A percentile compares a stretch with the other conserved stretches of the same genome.
These are phyloP conservation scores for Cichorium intybus DNA, from an alignment of 140 eudicot genomes.

Conservation along the genomic window DNA sequence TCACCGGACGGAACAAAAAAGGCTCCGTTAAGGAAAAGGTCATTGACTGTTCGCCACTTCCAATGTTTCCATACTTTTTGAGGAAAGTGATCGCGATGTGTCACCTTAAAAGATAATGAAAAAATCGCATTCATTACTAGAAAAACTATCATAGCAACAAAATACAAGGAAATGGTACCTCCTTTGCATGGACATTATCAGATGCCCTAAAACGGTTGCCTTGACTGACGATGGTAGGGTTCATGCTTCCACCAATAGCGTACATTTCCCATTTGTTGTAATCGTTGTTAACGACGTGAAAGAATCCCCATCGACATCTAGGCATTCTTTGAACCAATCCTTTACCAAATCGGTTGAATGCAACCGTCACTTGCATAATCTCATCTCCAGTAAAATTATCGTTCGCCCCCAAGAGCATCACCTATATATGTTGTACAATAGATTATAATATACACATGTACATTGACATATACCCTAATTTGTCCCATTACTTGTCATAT, in stretches of 20 bases:
- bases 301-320: constrained; percentile 56
- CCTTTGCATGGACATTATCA: constrained; percentile 37
- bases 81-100: constrained; percentile 53
- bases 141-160: neutral
- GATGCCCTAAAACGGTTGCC: constrained; percentile 73
- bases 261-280: constrained; percentile 65
- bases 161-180: constrained; percentile 29
- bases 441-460: neutral
- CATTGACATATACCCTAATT: neutral
- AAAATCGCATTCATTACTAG: neutral
- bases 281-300: constrained; percentile 79
- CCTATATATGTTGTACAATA: constrained; percentile 24
- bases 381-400: constrained; percentile 36
- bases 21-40: constrained; percentile 69
- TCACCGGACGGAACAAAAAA: constrained; percentile 54
- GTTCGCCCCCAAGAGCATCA: constrained; percentile 63
- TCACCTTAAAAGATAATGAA: constrained; percentile 37
- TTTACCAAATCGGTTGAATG: constrained; percentile 64
- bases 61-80: constrained; percentile 49
- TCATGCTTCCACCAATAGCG: constrained; percentile 64
- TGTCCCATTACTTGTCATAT: neutral
- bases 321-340: constrained; percentile 70
- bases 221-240: constrained; percentile 72
- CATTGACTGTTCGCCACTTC: constrained; percentile 77
- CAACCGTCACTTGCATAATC: constrained; percentile 65